phyloP scores from a whole-genome alignment of 83 land plant species.

The Diphasiastrum complanatum region DNA sequence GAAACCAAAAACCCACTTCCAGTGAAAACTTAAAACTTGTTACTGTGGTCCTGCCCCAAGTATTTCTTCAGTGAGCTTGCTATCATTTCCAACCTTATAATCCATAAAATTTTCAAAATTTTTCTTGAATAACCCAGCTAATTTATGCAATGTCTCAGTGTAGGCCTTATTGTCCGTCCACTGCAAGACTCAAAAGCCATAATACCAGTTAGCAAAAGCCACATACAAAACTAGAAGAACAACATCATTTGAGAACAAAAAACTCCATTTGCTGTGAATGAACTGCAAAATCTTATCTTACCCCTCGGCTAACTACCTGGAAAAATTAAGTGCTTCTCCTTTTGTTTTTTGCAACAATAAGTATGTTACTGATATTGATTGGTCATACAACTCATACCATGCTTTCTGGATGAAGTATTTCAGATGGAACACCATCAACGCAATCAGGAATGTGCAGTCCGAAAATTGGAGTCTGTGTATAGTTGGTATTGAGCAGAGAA shows the following conservation, averaged over 20 bases:
- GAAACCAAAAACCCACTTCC: too few species aligned
- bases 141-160: constrained; percentile 44
- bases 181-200: constrained; percentile 29
- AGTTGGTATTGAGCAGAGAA: constrained; percentile 52
- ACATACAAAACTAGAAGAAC: background rate
- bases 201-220: background rate
- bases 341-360: background rate
- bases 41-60: constrained; percentile 58
- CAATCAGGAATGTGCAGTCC: constrained; percentile 68
- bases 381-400: constrained; percentile 29
- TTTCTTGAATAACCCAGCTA: constrained; percentile 70
- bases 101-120: constrained; percentile 57
- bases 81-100: constrained; percentile 57
- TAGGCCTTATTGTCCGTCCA: constrained; percentile 63
- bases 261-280: too few species aligned
- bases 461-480: constrained; percentile 50
- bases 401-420: constrained; percentile 58
- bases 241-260: background rate
- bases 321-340: background rate
- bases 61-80: constrained; percentile 58
- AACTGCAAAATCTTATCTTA: background rate
- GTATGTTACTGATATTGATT: background rate
- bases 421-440: constrained; percentile 69
- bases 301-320: background rate
- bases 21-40: too few species aligned